Conservation (phyloP, 306 rosid species). For the Quercus variabilis region DNA sequence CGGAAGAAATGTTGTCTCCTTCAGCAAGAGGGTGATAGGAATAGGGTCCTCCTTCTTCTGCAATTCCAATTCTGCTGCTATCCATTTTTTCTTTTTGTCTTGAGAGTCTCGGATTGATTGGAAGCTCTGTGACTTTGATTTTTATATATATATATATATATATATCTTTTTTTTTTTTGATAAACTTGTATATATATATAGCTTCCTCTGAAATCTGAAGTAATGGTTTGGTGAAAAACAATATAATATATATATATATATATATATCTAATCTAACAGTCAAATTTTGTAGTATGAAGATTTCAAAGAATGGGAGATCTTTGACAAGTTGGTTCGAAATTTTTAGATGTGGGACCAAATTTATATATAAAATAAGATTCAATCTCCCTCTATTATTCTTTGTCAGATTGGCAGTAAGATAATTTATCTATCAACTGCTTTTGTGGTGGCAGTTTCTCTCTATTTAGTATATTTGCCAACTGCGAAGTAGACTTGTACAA, state of each 20-base stretch:
- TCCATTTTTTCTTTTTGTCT: background rate
- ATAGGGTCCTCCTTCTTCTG: background rate
- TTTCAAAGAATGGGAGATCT: background rate
- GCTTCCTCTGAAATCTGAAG: background rate
- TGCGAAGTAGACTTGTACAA: too few species aligned
- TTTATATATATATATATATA: background rate
- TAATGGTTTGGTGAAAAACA: background rate
- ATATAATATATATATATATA: too few species aligned
- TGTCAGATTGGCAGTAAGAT: too few species aligned
- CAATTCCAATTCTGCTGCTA: background rate
- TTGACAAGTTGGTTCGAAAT: background rate
- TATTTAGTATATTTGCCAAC: too few species aligned
- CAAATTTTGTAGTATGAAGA: background rate
- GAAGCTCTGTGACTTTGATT: background rate
- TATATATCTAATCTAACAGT: background rate
- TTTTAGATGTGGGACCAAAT: background rate
- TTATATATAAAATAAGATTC: too few species aligned
- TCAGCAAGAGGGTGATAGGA: conserved; percentile 17
- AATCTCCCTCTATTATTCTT: too few species aligned
- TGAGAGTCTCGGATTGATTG: background rate
- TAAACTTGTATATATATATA: background rate
- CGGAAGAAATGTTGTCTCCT: conserved; percentile 20
- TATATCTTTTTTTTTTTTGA: background rate
- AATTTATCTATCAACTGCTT: too few species aligned
- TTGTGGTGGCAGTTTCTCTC: too few species aligned